A percentile compares a stretch with the other conserved stretches of the same genome.
phyloP scores from a whole-genome alignment of 2,329 filamentous ascomycete genomes.

The Tolypocladium guangdongense region DNA sequence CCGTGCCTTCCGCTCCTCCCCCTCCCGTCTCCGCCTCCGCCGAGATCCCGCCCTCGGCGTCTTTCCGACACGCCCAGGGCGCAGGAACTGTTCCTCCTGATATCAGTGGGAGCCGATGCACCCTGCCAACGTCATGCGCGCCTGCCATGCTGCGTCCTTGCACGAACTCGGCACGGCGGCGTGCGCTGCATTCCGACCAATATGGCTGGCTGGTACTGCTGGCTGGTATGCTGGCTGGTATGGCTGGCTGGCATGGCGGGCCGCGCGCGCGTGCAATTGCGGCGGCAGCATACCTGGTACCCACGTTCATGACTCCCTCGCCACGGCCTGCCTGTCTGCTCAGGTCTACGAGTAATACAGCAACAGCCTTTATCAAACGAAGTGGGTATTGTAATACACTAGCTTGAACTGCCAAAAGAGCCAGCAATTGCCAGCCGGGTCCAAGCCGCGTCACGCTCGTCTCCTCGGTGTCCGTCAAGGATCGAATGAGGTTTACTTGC shows the following conservation, averaged over 20 bases:
- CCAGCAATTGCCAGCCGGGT: background rate
- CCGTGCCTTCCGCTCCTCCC: background rate
- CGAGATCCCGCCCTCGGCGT: background rate
- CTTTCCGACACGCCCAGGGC: background rate
- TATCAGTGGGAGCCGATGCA: background rate
- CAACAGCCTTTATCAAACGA: background rate
- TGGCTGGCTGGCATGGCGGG: no score
- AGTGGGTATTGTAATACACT: no score
- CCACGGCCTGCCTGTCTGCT: no score
- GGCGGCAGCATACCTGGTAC: background rate
- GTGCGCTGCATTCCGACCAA: no score
- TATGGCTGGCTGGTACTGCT: background rate
- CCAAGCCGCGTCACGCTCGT: background rate
- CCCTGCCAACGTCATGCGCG: conserved; percentile 1
- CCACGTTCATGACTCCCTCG: background rate
- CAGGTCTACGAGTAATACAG: no score
- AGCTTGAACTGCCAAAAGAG: background rate
- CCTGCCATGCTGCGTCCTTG: background rate
- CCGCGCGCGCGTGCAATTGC: background rate
- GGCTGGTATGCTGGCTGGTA: no score
- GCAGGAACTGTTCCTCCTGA: background rate
- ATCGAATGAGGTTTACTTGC: background rate
- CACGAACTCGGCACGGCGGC: no score
- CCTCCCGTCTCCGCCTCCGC: background rate
- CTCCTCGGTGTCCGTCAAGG: background rate